Evolutionary conservation across 208 protist genomes (phyloP), one percentile per base, ranked within the genome.

Genomic region (Leishmania arabica): DNA sequence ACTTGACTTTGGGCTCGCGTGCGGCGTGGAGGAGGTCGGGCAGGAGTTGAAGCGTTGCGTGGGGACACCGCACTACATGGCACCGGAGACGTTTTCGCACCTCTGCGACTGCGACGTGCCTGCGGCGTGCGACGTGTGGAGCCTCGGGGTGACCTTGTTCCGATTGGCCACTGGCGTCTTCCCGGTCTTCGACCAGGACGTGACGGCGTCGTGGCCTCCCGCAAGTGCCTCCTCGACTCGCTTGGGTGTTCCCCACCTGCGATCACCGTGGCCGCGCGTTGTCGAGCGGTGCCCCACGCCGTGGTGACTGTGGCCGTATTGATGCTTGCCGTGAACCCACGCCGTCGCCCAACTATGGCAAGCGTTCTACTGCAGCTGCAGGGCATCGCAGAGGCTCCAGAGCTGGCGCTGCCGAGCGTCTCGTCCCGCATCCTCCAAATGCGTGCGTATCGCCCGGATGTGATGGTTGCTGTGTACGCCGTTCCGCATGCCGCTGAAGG

Each of bases 1-100:
- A 24, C 54, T 60, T n/a, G 81, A 84, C 69, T 84, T 84, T 53
- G 81, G 81, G 13, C 56, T 84, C 27, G 77, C 73, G 66, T 66
- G 49, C 69, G 66, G 47, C 17, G 34, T 80, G 66, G 60, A 70
- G 37, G 75, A 80, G 24, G n/a, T 17, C 15, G 31, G 3, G 13
- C 27, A 75, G 24, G 27, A 79, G 66, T 19, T 60, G 56, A 34
- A 24, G 21, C 45, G 49, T 2, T 62, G 69, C 45, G 56, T 84
- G 21, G 81, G 81, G 58, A 80, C 81, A 27, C 24, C 47, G 45
- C 21, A 54, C 47, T 84, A 75, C 47, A 76, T 80, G 66, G 75
- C 81, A 1, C 75, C 81, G 1, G 81, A 84, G 81, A 1, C 31
- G 53, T 51, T 37, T 31, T 49, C 47, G 24, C 21, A 73, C 1